A percentile compares a stretch with the other conserved stretches of the same genome.
Conservation (phyloP, 176 grass and related monocot species). For the Eragrostis nindensis region DNA sequence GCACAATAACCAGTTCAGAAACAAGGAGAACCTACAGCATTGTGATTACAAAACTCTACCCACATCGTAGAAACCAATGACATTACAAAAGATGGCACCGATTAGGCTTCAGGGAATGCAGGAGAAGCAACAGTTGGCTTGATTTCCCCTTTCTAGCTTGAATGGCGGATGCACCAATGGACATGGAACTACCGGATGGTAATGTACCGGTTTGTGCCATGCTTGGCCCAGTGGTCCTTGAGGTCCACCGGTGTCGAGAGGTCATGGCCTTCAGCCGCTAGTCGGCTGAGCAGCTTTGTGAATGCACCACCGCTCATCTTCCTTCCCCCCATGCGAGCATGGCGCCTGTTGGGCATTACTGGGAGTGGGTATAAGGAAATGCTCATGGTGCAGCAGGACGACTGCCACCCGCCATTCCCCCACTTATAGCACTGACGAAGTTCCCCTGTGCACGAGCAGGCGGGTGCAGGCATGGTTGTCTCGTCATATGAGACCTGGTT, state of each 20-base stretch:
- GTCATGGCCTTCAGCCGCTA: slow-evolving; percentile 85
- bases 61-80: slow-evolving; percentile 34
- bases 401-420: slow-evolving; percentile 92
- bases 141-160: slow-evolving; percentile 33
- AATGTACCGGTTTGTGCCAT: slow-evolving; percentile 90
- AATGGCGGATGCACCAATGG: not conserved
- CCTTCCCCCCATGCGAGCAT: slow-evolving; percentile 81
- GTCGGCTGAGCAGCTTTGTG: slow-evolving; percentile 79
- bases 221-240: slow-evolving; percentile 94
- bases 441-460: slow-evolving; percentile 80
- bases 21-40: slow-evolving; percentile 9
- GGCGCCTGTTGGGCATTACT: slow-evolving; percentile 87
- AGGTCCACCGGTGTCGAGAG: slow-evolving; percentile 74
- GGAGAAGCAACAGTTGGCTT: slow-evolving; percentile 14
- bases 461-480: slow-evolving; percentile 71
- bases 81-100: slow-evolving; percentile 13
- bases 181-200: slow-evolving; percentile 63
- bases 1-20: slow-evolving; percentile 17
- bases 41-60: slow-evolving; percentile 38
- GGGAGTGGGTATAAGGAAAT: slow-evolving; percentile 86
- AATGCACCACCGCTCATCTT: slow-evolving; percentile 94
- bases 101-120: slow-evolving; percentile 31
- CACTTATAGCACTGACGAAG: slow-evolving; percentile 83
- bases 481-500: slow-evolving; percentile 77
- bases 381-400: slow-evolving; percentile 83